phyloP scores from a whole-genome alignment of 179 eudicot species.

The Pouteria campechiana region DNA sequence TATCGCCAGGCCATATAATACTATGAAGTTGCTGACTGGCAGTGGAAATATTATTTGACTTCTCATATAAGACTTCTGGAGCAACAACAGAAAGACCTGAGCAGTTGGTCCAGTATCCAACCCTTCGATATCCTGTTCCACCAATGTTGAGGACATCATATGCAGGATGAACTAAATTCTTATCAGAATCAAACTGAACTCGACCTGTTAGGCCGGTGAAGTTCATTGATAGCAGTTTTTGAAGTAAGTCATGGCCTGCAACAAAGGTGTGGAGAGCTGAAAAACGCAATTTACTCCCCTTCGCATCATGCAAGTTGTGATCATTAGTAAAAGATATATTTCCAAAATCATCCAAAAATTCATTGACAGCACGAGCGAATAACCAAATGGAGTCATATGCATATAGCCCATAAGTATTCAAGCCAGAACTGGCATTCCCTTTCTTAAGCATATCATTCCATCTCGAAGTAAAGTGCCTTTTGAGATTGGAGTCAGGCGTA shows the following conservation, averaged over 20 bases:
- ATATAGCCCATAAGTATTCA: slow-evolving; percentile 44
- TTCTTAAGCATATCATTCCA: slow-evolving; percentile 24
- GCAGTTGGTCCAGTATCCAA: slow-evolving; percentile 62
- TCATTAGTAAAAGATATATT: slow-evolving; percentile 55
- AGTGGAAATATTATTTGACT: slow-evolving; percentile 34
- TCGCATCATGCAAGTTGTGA: slow-evolving; percentile 18
- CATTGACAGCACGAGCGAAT: slow-evolving; percentile 54
- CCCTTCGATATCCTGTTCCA: slow-evolving; percentile 36
- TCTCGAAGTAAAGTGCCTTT: slow-evolving; percentile 7
- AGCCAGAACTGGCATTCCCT: slow-evolving; percentile 13
- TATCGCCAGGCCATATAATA: slow-evolving; percentile 77
- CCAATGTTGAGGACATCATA: slow-evolving; percentile 73
- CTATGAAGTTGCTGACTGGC: slow-evolving; percentile 22
- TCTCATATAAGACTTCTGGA: slow-evolving; percentile 40
- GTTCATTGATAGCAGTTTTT: slow-evolving; percentile 41
- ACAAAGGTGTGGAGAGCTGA: slow-evolving; percentile 53
- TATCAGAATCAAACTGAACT: slow-evolving; percentile 47
- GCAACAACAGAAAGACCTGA: slow-evolving; percentile 48
- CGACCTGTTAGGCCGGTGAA: slow-evolving; percentile 65
- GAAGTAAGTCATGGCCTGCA: slow-evolving; percentile 52
- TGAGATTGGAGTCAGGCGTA: slow-evolving; percentile 2
- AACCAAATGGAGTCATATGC: slow-evolving; percentile 54
- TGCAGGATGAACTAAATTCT: slow-evolving; percentile 46
- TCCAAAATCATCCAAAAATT: slow-evolving; percentile 59
- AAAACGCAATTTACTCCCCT: slow-evolving; percentile 34